phyloP scores from a whole-genome alignment of 805 yeast genomes.

The Lipomyces sp. region DNA sequence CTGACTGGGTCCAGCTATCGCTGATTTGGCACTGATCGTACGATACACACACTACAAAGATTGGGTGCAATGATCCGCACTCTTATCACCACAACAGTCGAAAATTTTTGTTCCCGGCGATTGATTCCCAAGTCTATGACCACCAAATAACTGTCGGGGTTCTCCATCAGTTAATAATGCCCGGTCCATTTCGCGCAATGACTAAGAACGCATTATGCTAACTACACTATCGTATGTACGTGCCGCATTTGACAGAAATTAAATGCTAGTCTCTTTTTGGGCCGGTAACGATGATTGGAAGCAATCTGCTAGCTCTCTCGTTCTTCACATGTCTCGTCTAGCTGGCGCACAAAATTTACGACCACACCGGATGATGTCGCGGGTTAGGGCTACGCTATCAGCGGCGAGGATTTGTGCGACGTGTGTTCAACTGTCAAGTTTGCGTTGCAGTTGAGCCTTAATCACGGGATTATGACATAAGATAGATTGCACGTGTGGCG shows the following conservation, averaged over 20 bases:
- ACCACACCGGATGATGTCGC: background rate
- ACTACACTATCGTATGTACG: background rate
- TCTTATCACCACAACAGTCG: background rate
- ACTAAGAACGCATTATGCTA: background rate
- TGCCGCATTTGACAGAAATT: background rate
- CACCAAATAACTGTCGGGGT: background rate
- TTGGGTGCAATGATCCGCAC: background rate
- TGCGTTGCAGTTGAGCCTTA: background rate
- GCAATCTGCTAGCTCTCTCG: no score
- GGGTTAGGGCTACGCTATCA: slow-evolving; percentile 3
- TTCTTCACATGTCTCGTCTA: background rate
- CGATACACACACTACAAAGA: background rate
- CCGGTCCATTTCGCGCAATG: background rate
- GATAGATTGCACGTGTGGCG: background rate
- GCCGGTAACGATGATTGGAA: no score
- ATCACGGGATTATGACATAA: background rate
- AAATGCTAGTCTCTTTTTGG: no score
- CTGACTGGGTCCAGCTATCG: background rate
- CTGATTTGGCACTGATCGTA: background rate
- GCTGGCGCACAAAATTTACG: background rate
- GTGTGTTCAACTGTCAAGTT: background rate
- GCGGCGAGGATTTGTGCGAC: background rate
- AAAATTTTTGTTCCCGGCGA: background rate
- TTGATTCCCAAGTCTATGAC: background rate
- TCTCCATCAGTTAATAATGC: background rate